phyloP scores from a whole-genome alignment of 2,329 filamentous ascomycete species.

The Cordyceps fumosorosea region DNA sequence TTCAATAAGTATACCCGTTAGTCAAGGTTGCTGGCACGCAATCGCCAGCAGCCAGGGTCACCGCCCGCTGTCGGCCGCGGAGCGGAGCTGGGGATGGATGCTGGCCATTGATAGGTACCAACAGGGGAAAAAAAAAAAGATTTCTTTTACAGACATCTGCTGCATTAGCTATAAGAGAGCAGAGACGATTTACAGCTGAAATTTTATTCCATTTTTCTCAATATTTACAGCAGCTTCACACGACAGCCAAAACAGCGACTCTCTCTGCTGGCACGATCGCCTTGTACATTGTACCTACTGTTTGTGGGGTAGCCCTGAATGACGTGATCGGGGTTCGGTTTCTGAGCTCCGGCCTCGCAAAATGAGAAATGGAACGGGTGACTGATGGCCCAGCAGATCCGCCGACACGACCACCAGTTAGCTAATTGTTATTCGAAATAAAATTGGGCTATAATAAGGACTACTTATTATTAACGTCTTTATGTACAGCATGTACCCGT shows the following conservation, averaged over 20 bases:
- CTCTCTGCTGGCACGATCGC: background rate
- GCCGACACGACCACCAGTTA: background rate
- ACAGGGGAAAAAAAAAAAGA: no score
- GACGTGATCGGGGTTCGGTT: conserved; percentile 11
- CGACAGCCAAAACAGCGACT: background rate
- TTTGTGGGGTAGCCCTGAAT: conserved; percentile 1
- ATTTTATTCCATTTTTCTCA: no score
- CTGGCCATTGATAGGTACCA: no score
- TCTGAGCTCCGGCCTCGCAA: conserved; percentile 11
- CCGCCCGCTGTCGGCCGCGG: background rate
- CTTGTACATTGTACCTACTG: background rate
- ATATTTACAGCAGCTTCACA: background rate
- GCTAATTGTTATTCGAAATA: background rate
- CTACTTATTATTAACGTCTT: background rate
- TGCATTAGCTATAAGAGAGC: no score
- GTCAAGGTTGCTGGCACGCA: conserved; percentile 7
- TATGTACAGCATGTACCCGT: no score
- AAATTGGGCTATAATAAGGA: no score
- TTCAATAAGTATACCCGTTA: background rate
- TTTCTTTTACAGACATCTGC: no score
- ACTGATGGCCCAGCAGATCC: background rate
- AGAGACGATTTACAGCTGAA: no score
- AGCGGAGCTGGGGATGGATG: background rate
- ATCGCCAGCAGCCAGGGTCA: conserved; percentile 1
- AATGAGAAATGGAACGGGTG: background rate